phyloP scores from a whole-genome alignment of 139 green algal genomes.

The Micractinium conductrix region DNA sequence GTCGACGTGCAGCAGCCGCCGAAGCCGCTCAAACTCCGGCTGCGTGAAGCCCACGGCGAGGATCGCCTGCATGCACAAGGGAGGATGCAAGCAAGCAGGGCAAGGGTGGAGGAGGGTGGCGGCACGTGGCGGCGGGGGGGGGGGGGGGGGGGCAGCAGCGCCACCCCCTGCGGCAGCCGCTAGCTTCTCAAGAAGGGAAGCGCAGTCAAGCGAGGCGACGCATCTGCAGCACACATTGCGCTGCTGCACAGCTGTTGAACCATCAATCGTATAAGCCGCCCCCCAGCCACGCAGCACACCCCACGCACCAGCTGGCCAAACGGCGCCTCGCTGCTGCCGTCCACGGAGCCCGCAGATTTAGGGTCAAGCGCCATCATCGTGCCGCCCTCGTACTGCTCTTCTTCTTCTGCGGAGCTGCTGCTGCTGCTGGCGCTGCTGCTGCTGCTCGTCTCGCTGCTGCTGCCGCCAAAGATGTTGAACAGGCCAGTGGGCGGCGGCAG shows the following conservation, averaged over 20 bases:
- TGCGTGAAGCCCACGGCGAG: conserved; percentile 19
- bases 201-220: too few species aligned
- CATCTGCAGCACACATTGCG: background rate
- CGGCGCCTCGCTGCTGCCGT: conserved; percentile 18
- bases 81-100: background rate
- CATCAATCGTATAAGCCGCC: background rate
- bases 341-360: background rate
- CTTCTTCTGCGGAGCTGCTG: background rate
- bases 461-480: background rate
- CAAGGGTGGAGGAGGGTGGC: background rate
- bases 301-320: conserved; percentile 9
- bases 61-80: background rate
- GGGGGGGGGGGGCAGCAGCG: background rate
- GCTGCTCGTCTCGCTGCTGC: background rate
- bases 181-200: too few species aligned
- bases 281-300: background rate
- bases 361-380: conserved; percentile 30
- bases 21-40: conserved; percentile 29
- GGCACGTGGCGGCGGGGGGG: background rate
- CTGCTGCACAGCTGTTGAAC: background rate
- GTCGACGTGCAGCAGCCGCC: conserved; percentile 12
- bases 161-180: too few species aligned
- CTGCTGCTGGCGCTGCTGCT: background rate
- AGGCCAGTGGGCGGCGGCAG: background rate
- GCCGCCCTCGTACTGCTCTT: conserved; percentile 4